These are phyloP conservation scores for Clavispora fructus DNA, from an alignment of 805 yeast genomes.

Conservation along the genomic window DNA sequence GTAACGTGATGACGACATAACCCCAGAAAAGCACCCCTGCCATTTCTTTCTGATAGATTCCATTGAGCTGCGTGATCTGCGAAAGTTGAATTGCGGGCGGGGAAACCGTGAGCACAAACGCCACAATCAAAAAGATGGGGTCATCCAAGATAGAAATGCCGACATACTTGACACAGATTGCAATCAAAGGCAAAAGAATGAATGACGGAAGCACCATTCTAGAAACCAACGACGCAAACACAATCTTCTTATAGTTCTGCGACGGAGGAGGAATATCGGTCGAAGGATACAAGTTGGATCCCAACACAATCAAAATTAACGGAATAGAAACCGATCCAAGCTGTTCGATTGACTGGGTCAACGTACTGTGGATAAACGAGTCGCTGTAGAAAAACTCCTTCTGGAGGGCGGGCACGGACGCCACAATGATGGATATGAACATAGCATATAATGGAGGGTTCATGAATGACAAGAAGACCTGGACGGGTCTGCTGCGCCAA, in stretches of 20 bases:
- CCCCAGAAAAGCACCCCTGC: conserved; percentile 81
- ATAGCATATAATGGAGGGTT: conserved; percentile 84
- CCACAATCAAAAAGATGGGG: conserved; percentile 74
- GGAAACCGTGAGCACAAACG: conserved; percentile 67
- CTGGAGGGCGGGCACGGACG: conserved; percentile 57
- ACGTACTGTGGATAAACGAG: conserved; percentile 62
- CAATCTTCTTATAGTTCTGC: conserved; percentile 54
- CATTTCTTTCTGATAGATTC: conserved; percentile 75
- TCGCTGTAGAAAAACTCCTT: conserved; percentile 47
- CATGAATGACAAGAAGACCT: conserved; percentile 43
- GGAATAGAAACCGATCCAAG: conserved; percentile 76
- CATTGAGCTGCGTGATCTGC: conserved; percentile 74
- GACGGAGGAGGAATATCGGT: conserved; percentile 63
- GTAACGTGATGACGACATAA: conserved; percentile 67
- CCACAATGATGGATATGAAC: conserved; percentile 63
- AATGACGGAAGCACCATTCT: conserved; percentile 76
- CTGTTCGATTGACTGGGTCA: conserved; percentile 58
- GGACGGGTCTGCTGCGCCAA: conserved; percentile 1
- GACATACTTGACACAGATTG: conserved; percentile 57
- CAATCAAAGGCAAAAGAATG: conserved; percentile 60
- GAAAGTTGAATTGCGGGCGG: conserved; percentile 84
- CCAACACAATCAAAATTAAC: conserved; percentile 66
- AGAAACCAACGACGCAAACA: conserved; percentile 65
- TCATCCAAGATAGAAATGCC: conserved; percentile 69
- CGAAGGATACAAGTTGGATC: conserved; percentile 72